Evolutionary conservation across 176 grass and related monocot species (phyloP).

Genomic region (Aegilops tauschii): DNA sequence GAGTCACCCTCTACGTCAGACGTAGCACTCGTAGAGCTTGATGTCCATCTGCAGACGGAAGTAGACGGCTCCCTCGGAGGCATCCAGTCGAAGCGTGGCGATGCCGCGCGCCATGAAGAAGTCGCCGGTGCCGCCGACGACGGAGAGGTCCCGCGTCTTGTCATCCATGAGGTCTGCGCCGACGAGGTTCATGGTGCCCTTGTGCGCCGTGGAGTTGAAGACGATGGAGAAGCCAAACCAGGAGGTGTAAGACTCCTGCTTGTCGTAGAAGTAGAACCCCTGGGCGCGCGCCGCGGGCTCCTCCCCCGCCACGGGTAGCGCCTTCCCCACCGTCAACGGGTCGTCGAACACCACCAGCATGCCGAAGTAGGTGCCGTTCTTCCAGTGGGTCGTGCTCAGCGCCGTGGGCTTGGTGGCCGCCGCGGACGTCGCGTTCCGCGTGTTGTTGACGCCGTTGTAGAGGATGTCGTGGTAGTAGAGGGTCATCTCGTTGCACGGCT

Average conservation of each 20-base stretch:
- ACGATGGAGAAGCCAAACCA: background rate
- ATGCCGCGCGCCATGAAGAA: slow-evolving; percentile 49
- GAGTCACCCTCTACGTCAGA: background rate
- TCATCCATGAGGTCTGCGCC: background rate
- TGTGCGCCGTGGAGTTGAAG: background rate
- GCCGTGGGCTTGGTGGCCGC: background rate
- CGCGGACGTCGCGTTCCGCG: background rate
- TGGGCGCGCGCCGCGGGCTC: slow-evolving; percentile 4
- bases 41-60: background rate
- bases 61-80: background rate
- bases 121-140: slow-evolving; percentile 37
- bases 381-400: background rate
- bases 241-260: background rate
- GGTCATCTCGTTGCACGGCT: background rate
- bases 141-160: slow-evolving; percentile 27
- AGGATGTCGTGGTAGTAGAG: background rate
- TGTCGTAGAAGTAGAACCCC: background rate
- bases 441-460: background rate
- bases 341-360: background rate
- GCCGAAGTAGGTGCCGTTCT: background rate
- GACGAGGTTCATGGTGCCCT: background rate
- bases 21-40: background rate
- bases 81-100: slow-evolving; percentile 22
- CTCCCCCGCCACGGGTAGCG: background rate
- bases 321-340: background rate